Percentiles rank a stretch among this genome's conserved stretches.
Evolutionary conservation across 495 filamentous ascomycete species (phyloP).

Genomic region (Penicillium parvum): DNA sequence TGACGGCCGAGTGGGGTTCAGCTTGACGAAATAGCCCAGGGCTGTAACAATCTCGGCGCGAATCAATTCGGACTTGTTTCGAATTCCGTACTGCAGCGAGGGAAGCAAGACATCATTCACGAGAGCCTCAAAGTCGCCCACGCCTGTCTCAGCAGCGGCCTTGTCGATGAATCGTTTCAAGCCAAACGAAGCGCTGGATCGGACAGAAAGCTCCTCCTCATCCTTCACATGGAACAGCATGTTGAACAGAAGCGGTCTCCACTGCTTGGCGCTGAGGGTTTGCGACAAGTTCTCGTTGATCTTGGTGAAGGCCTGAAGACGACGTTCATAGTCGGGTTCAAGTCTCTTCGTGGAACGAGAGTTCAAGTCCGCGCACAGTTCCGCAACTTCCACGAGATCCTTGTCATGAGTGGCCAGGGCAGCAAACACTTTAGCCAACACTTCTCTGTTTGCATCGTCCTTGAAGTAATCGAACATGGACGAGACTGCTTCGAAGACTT

Average conservation of each 20-base stretch:
- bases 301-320: conserved; percentile 68
- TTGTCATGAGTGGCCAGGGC: conserved; percentile 62
- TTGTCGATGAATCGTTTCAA: conserved; percentile 76
- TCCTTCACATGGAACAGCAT: conserved; percentile 84
- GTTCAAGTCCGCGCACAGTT: conserved; percentile 75
- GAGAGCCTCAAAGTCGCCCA: conserved; percentile 47
- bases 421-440: conserved; percentile 64
- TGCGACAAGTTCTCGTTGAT: conserved; percentile 56
- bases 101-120: conserved; percentile 64
- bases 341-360: conserved; percentile 62
- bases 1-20: conserved; percentile 61
- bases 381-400: conserved; percentile 58
- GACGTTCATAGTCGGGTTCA: conserved; percentile 79
- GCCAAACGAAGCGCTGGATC: conserved; percentile 77
- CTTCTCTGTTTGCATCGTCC: conserved; percentile 66
- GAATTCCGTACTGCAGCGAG: conserved; percentile 66
- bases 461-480: conserved; percentile 84
- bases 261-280: conserved; percentile 66
- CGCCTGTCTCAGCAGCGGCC: conserved; percentile 30
- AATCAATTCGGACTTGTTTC: conserved; percentile 76
- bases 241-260: conserved; percentile 87
- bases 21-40: conserved; percentile 70
- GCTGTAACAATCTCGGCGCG: conserved; percentile 74
- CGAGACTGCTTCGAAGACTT: conserved; percentile 58
- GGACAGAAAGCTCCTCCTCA: conserved; percentile 79